Conservation (phyloP, 257 asterid genomes). For the Primulina eburnea region DNA sequence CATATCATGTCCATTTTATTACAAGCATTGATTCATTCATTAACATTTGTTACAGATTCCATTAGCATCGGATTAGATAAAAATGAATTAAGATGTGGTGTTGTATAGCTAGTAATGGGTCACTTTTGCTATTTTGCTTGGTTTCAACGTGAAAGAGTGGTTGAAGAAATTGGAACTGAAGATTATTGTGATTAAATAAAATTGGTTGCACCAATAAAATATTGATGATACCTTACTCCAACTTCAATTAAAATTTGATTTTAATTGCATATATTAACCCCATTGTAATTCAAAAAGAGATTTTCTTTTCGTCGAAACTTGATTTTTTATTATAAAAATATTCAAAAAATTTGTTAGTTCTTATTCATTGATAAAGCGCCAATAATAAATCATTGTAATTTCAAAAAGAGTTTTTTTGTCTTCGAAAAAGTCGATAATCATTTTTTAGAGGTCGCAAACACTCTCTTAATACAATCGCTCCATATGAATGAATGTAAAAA, state of each 20-base stretch:
- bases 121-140: constrained; percentile 32
- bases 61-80: neutral
- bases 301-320: neutral
- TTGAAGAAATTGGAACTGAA: constrained; percentile 18
- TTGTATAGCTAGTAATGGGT: constrained; percentile 30
- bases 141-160: constrained; percentile 37
- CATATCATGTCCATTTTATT: constrained; percentile 24
- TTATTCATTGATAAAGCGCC: no score
- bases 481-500: no score
- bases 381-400: no score
- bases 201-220: constrained; percentile 35
- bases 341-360: neutral
- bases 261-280: neutral
- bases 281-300: neutral
- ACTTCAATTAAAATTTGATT: neutral
- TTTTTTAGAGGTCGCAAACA: no score
- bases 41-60: neutral
- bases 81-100: neutral
- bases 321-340: no score
- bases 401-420: no score
- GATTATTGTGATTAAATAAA: constrained; percentile 33
- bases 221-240: constrained; percentile 3
- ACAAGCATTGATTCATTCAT: constrained; percentile 20
- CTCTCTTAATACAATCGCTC: no score
- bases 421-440: no score